Evolutionary conservation across 2,329 filamentous ascomycete genomes (phyloP), one percentile per base, ranked within the genome.

Genomic region (Xylaria hypoxylon): DNA sequence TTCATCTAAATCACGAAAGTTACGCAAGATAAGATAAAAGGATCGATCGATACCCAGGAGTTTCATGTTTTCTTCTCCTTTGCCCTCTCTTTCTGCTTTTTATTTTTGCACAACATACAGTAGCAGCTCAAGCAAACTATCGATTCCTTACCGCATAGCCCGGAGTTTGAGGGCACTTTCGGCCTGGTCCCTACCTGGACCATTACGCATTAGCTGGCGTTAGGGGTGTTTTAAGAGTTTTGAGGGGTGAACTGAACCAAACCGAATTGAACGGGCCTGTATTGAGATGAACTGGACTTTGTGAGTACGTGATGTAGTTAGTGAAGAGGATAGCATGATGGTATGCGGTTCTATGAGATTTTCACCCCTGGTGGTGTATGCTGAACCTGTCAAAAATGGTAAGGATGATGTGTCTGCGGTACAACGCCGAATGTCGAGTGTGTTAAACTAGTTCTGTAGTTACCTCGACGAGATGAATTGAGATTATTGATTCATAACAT

Each of bases 161-260:
- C 50, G 57, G 67, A 63, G 58, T 67, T 69, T 22, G 57, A 24
- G 45, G 45, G 40, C 42, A 47, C 35, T 48, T 40, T 53, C 53
- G 28, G 26, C 44, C 55, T 58, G 31, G 47, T 17, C 22, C 22
- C 28, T 57, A 33, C 13, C 28, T 57, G 35, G 51, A 56, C 44
- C 44, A 67, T 50, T 53, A 62, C 52, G 56, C 67, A 67, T 69
- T 64, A 22, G 57, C 48, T 68, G 66, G 62, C 31, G 62, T 59
- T 65, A n/a, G 22, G 28, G 35, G 26, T 40, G 26, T 28, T 38
- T 65, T 22, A 53, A 35, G 22, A 28, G 38, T 8, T 45, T 24
- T 13, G 57, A 50, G 42, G 38, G 31, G 7, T 33, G 59, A n/a
- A 42, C 8, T 42, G 42, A 45, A 42, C 5, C 40, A 1, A 33